These are phyloP conservation scores for Pisolithus marmoratus DNA, from an alignment of 768 basidiomycete genomes.

Conservation along the genomic window DNA sequence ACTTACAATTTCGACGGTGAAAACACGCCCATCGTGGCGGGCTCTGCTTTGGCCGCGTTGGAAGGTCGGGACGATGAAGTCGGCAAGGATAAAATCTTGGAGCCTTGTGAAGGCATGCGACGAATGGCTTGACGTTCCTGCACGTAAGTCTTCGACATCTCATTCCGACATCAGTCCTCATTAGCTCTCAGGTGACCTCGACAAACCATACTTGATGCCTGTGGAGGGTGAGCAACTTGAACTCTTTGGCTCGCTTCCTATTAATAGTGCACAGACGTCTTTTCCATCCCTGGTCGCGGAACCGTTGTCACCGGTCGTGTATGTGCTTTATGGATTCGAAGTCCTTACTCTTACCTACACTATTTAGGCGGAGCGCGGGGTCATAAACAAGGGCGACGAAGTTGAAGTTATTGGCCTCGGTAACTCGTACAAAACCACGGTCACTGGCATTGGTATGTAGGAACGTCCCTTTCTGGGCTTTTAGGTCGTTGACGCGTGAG, in stretches of 20 bases:
- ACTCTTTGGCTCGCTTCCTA: neutral
- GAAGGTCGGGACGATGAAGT: slow-evolving; percentile 79
- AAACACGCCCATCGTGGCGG: slow-evolving; percentile 96
- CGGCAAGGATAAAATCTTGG: slow-evolving; percentile 74
- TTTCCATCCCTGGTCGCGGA: slow-evolving; percentile 97
- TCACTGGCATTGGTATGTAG: slow-evolving; percentile 83
- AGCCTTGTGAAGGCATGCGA: slow-evolving; percentile 86
- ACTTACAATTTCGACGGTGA: slow-evolving; percentile 97
- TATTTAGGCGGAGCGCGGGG: slow-evolving; percentile 81
- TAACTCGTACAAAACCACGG: slow-evolving; percentile 75
- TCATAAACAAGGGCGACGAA: slow-evolving; percentile 86
- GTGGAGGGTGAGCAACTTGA: slow-evolving; percentile 58
- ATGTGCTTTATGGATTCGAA: slow-evolving; percentile 20
- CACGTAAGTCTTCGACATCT: slow-evolving; percentile 48
- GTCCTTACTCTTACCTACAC: neutral
- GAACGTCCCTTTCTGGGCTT: neutral
- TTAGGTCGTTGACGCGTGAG: slow-evolving; percentile 6
- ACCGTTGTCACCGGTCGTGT: slow-evolving; percentile 95
- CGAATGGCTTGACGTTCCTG: slow-evolving; percentile 89
- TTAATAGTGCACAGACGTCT: slow-evolving; percentile 54
- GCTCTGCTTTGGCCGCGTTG: slow-evolving; percentile 91
- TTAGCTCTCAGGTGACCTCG: slow-evolving; percentile 72
- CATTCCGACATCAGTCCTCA: neutral
- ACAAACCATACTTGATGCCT: slow-evolving; percentile 96
- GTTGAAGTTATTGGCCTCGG: slow-evolving; percentile 92